A percentile compares a stretch with the other conserved stretches of the same genome.
phyloP scores from a whole-genome alignment of 257 asterid genomes.

The Solanum bulbocastanum region DNA sequence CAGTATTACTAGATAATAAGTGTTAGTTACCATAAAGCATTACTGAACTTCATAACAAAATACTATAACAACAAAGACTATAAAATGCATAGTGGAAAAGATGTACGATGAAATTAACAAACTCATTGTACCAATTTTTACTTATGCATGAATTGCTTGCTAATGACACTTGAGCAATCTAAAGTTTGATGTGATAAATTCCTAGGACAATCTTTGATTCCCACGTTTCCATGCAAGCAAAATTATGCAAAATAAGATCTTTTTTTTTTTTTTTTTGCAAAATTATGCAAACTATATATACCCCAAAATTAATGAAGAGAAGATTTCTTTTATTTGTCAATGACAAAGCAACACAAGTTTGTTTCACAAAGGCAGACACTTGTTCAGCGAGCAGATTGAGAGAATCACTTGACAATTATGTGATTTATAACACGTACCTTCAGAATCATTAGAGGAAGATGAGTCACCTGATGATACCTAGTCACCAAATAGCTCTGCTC shows the following conservation, averaged over 20 bases:
- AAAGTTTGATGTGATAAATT: background rate
- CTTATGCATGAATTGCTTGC: background rate
- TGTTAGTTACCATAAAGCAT: background rate
- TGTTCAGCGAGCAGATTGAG: background rate
- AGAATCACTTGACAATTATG: background rate
- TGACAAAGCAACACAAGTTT: background rate
- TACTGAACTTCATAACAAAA: background rate
- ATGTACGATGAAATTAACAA: background rate
- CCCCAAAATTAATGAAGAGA: background rate
- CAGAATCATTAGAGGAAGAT: background rate
- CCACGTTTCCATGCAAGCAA: background rate
- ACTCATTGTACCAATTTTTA: background rate
- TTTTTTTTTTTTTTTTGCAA: too few species aligned
- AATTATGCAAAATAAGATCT: background rate
- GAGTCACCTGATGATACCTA: constrained; percentile 47
- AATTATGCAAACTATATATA: too few species aligned
- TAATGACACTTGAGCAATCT: background rate
- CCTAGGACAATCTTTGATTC: background rate
- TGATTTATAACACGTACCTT: constrained; percentile 26
- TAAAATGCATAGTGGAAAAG: background rate
- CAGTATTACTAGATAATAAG: background rate
- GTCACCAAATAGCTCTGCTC: constrained; percentile 20
- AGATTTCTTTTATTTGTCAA: background rate
- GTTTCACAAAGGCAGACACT: background rate
- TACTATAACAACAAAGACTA: background rate